Evolutionary conservation across 2,329 filamentous ascomycete genomes (phyloP).

Genomic region (Claviceps sp.): DNA sequence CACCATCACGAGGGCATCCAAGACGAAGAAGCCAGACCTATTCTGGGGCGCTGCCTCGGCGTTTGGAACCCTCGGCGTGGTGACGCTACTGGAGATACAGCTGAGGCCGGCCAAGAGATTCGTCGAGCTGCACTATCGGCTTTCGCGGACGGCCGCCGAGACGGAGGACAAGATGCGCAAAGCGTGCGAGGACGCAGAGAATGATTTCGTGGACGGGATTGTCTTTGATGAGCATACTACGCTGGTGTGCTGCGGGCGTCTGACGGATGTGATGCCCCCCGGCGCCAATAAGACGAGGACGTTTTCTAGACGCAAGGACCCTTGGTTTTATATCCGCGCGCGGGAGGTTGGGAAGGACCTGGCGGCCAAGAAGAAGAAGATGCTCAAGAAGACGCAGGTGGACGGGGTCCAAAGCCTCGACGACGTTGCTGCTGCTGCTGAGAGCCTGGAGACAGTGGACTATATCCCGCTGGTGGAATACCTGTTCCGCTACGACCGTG

Average conservation of each 20-base stretch:
- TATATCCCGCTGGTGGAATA: slow-evolving; percentile 58
- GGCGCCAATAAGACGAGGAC: slow-evolving; percentile 33
- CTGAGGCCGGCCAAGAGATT: slow-evolving; percentile 40
- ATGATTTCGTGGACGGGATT: slow-evolving; percentile 65
- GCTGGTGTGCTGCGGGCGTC: slow-evolving; percentile 49
- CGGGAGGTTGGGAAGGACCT: slow-evolving; percentile 35
- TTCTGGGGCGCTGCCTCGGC: slow-evolving; percentile 53
- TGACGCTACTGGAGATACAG: slow-evolving; percentile 48
- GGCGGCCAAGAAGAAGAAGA: slow-evolving; percentile 20
- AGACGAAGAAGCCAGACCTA: slow-evolving; percentile 34
- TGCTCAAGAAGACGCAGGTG: slow-evolving; percentile 20
- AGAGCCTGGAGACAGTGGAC: slow-evolving; percentile 29
- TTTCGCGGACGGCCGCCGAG: slow-evolving; percentile 34
- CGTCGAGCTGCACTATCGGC: slow-evolving; percentile 47
- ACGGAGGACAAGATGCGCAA: slow-evolving; percentile 34
- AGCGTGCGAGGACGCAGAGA: slow-evolving; percentile 24
- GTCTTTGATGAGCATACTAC: slow-evolving; percentile 48
- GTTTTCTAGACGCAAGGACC: slow-evolving; percentile 47
- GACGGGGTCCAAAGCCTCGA: neutral
- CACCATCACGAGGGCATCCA: slow-evolving; percentile 41
- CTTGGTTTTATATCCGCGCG: slow-evolving; percentile 70
- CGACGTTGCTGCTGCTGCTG: slow-evolving; percentile 5
- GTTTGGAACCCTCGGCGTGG: slow-evolving; percentile 53
- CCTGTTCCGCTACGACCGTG: slow-evolving; percentile 64
- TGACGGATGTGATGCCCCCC: slow-evolving; percentile 39